Conservation (phyloP, 2,329 filamentous ascomycete species). For the Mollisiaceae sp. region DNA sequence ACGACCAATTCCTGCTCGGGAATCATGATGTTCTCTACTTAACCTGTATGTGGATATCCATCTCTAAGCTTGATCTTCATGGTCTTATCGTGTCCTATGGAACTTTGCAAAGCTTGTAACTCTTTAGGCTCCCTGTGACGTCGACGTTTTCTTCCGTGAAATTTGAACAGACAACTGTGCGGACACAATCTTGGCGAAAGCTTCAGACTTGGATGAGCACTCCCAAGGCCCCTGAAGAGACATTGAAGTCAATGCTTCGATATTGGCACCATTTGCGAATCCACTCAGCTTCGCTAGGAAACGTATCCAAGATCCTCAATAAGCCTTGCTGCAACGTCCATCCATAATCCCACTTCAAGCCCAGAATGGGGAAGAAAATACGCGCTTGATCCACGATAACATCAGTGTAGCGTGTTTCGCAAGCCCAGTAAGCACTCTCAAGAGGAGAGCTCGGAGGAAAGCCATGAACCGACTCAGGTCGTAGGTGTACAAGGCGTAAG, state of each 20-base stretch:
- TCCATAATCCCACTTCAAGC: neutral
- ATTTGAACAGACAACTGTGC: neutral
- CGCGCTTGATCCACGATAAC: neutral
- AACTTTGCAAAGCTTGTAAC: neutral
- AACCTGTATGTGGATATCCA: neutral
- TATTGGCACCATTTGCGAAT: neutral
- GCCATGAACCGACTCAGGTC: neutral
- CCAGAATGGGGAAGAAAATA: neutral
- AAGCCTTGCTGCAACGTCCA: neutral
- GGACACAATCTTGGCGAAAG: neutral
- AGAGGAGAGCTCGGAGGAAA: neutral
- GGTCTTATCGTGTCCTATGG: neutral
- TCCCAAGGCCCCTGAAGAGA: neutral
- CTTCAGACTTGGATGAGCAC: neutral
- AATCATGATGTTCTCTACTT: neutral
- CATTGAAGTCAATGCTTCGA: neutral
- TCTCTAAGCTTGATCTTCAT: neutral
- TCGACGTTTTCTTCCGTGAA: neutral
- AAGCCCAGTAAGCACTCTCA: slow-evolving; percentile 1
- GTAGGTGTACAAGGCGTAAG: neutral
- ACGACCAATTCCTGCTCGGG: slow-evolving; percentile 6
- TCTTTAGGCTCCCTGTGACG: neutral
- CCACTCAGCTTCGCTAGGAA: neutral
- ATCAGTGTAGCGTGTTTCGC: neutral
- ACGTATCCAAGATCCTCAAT: neutral